phyloP scores from a whole-genome alignment of 495 filamentous ascomycete genomes.

The Glarea lozoyensis region DNA sequence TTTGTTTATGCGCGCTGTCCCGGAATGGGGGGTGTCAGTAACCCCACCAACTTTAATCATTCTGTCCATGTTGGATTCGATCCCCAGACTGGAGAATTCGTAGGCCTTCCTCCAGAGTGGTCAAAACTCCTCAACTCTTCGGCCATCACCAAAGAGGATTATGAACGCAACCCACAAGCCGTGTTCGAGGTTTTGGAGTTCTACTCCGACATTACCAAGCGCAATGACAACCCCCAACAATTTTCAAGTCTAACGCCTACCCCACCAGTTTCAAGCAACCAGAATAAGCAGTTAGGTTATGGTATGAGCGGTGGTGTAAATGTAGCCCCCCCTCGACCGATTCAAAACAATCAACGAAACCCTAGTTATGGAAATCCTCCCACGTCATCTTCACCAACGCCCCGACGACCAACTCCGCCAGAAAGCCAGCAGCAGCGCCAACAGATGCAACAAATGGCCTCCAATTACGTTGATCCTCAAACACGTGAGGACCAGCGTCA shows the following conservation, averaged over 20 bases:
- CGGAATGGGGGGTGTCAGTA: conserved; percentile 95
- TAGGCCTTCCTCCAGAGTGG: conserved; percentile 91
- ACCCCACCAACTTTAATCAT: conserved; percentile 94
- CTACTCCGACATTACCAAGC: conserved; percentile 90
- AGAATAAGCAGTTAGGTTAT: conserved; percentile 63
- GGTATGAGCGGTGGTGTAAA: conserved; percentile 48
- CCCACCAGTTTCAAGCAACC: conserved; percentile 44
- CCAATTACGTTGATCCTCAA: conserved; percentile 32
- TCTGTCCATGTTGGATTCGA: conserved; percentile 97
- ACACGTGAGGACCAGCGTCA: conserved; percentile 29
- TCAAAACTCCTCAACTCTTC: conserved; percentile 89
- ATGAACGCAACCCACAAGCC: conserved; percentile 94
- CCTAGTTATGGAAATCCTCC: conserved; percentile 32
- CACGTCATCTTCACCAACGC: conserved; percentile 21
- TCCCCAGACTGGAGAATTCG: conserved; percentile 83
- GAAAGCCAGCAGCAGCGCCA: conserved; percentile 32
- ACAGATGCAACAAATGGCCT: conserved; percentile 36
- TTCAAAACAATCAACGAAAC: conserved; percentile 44
- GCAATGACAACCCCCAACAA: conserved; percentile 68
- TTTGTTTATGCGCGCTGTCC: conserved; percentile 93
- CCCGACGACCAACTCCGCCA: conserved; percentile 31
- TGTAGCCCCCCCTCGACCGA: conserved; percentile 70
- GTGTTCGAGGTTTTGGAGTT: conserved; percentile 97
- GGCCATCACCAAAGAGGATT: conserved; percentile 95
- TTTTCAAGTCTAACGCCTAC: conserved; percentile 65